Base-by-base conservation (phyloP, 1,284 basidiomycete genomes). In the Leccinum fuscescens region DNA sequence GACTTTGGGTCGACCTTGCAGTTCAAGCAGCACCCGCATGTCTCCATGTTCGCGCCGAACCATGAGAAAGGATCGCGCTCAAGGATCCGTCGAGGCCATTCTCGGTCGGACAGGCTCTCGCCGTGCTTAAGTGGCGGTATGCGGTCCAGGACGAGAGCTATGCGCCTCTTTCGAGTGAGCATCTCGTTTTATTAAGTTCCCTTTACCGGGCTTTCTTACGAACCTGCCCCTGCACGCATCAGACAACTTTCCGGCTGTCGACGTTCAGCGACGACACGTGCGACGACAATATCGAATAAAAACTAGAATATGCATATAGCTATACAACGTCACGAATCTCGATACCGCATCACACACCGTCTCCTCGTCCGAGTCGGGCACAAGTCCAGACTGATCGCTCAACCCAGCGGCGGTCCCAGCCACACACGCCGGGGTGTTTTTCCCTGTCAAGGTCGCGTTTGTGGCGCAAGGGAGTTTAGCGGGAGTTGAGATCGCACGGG, bases 11-110 rank as follows among this genome's bases (percentile, higher is more conserved):
- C 82, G 8, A 9, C 9, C 39, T 17, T 98, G 39, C 94, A 96
- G 75, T 97, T 96, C 84, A 97, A 98, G 78, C 95, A 98, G 68
- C 96, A 98, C 71, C 96, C 96, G 6, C 92, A 97, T 63, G 92
- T 97, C 6, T 92, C 89, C 68, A 97, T 95, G 78, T 94, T 95
- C 63, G 80, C 79, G 0, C 86, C 89, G 55, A 83, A 83, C 1
- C 77, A 86, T 60, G 78, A 78, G 50, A 86, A 90, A 54, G 77
- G 4, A 84, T 98, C 58, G 88, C 89, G 6, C 80, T 98, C 66
- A 96, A 95, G 75, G 96, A 98, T 72, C 72, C 90, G 2, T 83
- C 86, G 55, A 82, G 89, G 65, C 80, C 86, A 8, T 98, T 98
- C 85, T 96, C 94, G 0, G 88, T 98, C 57, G 88, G 89, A 29